A percentile compares a stretch with the other conserved stretches of the same genome.
Conservation (phyloP, 176 grass and related monocot genomes). For the Rhynchospora pubera region DNA sequence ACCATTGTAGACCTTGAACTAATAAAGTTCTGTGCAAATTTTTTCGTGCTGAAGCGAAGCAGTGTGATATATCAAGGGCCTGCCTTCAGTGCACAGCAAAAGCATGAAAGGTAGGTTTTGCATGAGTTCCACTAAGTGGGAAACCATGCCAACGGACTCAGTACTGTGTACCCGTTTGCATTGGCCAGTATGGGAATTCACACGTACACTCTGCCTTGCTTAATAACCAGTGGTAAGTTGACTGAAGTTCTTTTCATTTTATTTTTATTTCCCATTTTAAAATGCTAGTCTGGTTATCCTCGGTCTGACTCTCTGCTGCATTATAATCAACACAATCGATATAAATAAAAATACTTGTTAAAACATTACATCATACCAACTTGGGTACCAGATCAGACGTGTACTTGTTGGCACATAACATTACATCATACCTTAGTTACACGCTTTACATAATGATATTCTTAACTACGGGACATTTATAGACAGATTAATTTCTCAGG, state of each 20-base stretch:
- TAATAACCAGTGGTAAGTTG: not conserved
- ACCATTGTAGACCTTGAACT: not conserved
- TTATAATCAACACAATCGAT: no score
- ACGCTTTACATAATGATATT: not conserved
- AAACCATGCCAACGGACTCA: not conserved
- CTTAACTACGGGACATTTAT: not conserved
- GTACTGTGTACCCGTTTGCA: not conserved
- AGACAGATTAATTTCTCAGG: not conserved
- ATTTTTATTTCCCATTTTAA: not conserved
- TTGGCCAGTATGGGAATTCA: not conserved
- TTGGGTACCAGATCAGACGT: not conserved
- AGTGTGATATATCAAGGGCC: not conserved
- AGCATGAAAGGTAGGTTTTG: constrained; percentile 5
- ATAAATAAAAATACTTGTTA: not conserved
- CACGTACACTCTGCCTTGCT: not conserved
- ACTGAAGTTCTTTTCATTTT: not conserved
- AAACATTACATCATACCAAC: not conserved
- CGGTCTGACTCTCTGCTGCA: not conserved
- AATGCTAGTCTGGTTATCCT: not conserved
- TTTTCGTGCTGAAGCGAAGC: not conserved
- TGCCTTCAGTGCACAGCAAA: not conserved
- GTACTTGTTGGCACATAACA: no score
- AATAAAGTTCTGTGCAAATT: not conserved
- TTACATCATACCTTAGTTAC: not conserved
- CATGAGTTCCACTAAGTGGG: not conserved